These are phyloP conservation scores for Brassica cretica DNA, from an alignment of 345 rosid species.

Conservation along the genomic window DNA sequence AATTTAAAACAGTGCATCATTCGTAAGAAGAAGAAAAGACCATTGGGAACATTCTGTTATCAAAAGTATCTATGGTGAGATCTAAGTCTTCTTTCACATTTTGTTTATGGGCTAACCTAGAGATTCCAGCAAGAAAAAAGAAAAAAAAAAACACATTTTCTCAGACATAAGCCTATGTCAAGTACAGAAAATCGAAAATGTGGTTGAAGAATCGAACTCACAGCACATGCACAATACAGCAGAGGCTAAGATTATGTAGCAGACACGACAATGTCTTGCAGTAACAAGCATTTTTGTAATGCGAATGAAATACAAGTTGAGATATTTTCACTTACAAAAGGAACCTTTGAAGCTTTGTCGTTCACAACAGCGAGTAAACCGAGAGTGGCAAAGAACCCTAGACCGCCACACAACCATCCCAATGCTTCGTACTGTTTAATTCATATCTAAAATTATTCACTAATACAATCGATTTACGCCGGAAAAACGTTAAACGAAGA, in stretches of 20 bases:
- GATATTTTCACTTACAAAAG: conserved; percentile 60
- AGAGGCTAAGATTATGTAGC: neutral
- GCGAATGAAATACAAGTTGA: neutral
- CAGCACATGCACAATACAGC: neutral
- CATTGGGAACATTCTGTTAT: neutral
- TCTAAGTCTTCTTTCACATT: neutral
- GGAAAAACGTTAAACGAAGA: neutral
- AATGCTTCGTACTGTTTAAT: conserved; percentile 79
- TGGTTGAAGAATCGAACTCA: neutral
- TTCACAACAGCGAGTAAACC: conserved; percentile 78
- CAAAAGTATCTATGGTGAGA: neutral
- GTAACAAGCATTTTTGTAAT: neutral
- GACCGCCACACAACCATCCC: conserved; percentile 96
- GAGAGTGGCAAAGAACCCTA: conserved; percentile 71
- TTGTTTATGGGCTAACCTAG: neutral
- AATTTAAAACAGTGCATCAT: neutral
- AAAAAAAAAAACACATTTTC: neutral
- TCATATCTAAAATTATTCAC: neutral
- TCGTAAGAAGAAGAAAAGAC: neutral
- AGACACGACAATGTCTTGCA: neutral
- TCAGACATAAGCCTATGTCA: neutral
- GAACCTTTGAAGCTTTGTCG: conserved; percentile 88
- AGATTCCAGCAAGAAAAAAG: neutral
- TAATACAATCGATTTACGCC: neutral
- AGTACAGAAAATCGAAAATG: neutral